Evolutionary conservation across 306 rosid genomes (phyloP), one percentile per base, ranked within the genome.

Genomic region (Myrica gale): DNA sequence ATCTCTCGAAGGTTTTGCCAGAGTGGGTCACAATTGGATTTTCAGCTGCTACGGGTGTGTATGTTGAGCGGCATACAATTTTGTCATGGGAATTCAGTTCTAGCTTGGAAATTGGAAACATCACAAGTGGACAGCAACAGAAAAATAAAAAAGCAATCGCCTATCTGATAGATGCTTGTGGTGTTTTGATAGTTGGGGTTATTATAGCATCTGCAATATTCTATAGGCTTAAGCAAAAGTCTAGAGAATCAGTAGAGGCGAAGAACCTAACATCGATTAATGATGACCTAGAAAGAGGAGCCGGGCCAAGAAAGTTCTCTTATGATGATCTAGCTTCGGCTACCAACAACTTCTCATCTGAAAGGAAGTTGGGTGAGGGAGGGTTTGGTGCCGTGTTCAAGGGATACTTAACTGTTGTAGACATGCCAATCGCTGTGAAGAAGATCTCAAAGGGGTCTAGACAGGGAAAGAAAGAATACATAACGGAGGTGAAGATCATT

Each of bases 321-420:
- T 76, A 74, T 7, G 12, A 13, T 15, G 83, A 88, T 44, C 82
- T 88, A 15, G 44, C 58, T 8, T 57, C 47, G 44, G 89, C 83
- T 0, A 85, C 91, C 8, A 81, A 83, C 60, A 83, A 79, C 52
- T 88, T 85, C 77, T 75, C 85, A 4, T 9, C 17, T 1, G 74
- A 78, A 5, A 78, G 89, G 11, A 85, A 85, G 48, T 65, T 88
- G 16, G 91, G 91, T 23, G 74, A 85, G 74, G 91, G 89, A 65
- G 91, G 91, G 0, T 88, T 88, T 74, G 91, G 91, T 65, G 82
- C 79, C 17, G 87, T 85, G 7, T 87, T 73, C 62, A 79, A 51
- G 69, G 91, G 90, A 7, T 80, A 81, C 39, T 76, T 88, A 57
- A 42, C 37, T 75, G 82, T 42, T 42, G 10, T 65, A 32, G 81